Conservation (phyloP, 306 rosid species). For the Begonia loranthoides region DNA sequence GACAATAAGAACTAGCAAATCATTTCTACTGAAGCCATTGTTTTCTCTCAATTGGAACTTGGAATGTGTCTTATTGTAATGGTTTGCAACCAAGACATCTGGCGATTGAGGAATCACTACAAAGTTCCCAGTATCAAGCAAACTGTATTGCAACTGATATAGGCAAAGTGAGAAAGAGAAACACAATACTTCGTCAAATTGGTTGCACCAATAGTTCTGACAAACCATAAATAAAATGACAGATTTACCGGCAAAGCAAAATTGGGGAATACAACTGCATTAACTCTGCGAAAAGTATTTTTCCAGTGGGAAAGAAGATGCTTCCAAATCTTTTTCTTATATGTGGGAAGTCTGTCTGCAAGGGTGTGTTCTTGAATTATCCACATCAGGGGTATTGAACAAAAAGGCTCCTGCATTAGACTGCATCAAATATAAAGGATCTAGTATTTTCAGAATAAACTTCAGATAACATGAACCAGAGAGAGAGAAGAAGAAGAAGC, state of each 20-base stretch:
- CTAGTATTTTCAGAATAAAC: too few relatives aligned
- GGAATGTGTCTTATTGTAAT: constrained; percentile 45
- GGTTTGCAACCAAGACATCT: constrained; percentile 77
- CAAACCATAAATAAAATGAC: constrained; percentile 1
- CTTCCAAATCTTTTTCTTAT: constrained; percentile 54
- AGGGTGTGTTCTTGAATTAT: constrained; percentile 81
- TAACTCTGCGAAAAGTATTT: constrained; percentile 64
- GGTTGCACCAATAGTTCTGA: too few relatives aligned
- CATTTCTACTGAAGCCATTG: constrained; percentile 41
- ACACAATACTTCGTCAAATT: too few relatives aligned
- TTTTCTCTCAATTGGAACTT: constrained; percentile 45
- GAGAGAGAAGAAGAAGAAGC: too few relatives aligned
- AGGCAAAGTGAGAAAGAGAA: constrained; percentile 8
- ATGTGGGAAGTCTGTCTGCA: constrained; percentile 55
- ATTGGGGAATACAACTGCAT: constrained; percentile 79
- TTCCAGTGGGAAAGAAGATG: constrained; percentile 77
- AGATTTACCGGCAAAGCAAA: constrained; percentile 73
- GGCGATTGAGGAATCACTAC: constrained; percentile 93
- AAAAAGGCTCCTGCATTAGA: constrained; percentile 98
- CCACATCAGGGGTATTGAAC: constrained; percentile 88
- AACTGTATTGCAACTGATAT: constrained; percentile 78
- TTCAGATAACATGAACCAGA: too few relatives aligned
- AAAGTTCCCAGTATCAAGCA: constrained; percentile 85
- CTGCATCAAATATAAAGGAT: constrained; percentile 64
- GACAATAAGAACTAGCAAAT: constrained; percentile 59